Conservation (phyloP, 371 early-diverging fungal species). For the Apophysomyces sp. region DNA sequence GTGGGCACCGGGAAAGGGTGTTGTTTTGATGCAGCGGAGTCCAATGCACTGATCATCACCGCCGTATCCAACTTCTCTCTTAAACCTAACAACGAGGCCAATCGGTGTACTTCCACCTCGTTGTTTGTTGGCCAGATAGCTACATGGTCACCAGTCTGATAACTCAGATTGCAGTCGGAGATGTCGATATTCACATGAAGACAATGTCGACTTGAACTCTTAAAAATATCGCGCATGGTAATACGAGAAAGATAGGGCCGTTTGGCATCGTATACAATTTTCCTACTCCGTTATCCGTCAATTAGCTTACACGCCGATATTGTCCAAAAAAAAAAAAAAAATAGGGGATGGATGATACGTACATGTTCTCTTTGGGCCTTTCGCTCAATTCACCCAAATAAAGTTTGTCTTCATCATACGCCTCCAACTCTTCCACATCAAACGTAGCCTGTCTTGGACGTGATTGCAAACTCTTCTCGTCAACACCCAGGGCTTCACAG, state of each 20-base stretch:
- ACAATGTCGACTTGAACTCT: slow-evolving; percentile 73
- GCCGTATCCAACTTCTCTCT: slow-evolving; percentile 63
- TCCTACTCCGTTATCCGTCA: slow-evolving; percentile 4
- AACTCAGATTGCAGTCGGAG: slow-evolving; percentile 73
- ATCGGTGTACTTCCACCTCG: slow-evolving; percentile 68
- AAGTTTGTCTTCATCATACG: slow-evolving; percentile 37
- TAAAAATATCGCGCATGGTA: slow-evolving; percentile 68
- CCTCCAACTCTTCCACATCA: slow-evolving; percentile 40
- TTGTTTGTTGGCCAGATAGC: slow-evolving; percentile 91
- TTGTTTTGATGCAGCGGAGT: slow-evolving; percentile 68
- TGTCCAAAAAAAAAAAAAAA: background rate
- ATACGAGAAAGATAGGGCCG: slow-evolving; percentile 77
- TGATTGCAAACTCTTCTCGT: slow-evolving; percentile 41
- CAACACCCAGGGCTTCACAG: slow-evolving; percentile 72
- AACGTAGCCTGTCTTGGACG: slow-evolving; percentile 47
- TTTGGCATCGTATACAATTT: slow-evolving; percentile 71
- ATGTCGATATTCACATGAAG: slow-evolving; percentile 93
- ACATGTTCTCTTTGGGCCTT: slow-evolving; percentile 33
- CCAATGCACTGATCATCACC: slow-evolving; percentile 62
- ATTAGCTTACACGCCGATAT: background rate
- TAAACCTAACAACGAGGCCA: slow-evolving; percentile 68
- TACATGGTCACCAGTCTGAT: slow-evolving; percentile 94
- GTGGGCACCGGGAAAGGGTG: slow-evolving; percentile 88
- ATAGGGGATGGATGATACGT: no score
- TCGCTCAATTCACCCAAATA: slow-evolving; percentile 66